Percentiles rank a stretch among this genome's conserved stretches.
Conservation (phyloP, 306 rosid genomes). For the Prunus padus region DNA sequence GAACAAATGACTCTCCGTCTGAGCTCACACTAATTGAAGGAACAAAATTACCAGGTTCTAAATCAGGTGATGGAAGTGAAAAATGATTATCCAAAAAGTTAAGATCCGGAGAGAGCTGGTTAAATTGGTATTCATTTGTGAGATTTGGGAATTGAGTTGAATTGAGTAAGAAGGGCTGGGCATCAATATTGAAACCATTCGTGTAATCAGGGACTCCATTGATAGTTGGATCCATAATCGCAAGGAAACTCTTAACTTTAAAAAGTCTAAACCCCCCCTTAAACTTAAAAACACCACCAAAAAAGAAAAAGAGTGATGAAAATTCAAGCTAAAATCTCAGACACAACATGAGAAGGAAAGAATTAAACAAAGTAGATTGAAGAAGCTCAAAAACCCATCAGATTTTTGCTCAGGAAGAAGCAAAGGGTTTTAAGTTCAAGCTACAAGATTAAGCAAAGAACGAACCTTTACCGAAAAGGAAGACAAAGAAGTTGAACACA, state of each 20-base stretch:
- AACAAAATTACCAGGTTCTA: slow-evolving; percentile 2
- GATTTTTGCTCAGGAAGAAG: background rate
- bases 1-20: slow-evolving; percentile 7
- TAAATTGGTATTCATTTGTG: slow-evolving; percentile 9
- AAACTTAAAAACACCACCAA: background rate
- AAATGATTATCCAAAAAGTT: slow-evolving; percentile 9
- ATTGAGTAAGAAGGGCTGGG: slow-evolving; percentile 11
- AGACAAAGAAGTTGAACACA: background rate
- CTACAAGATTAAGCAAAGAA: slow-evolving; percentile 9
- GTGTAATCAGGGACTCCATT: slow-evolving; percentile 23
- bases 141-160: slow-evolving; percentile 18
- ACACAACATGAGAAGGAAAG: background rate
- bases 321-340: background rate
- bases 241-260: background rate
- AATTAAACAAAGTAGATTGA: background rate
- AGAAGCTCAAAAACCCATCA: slow-evolving; percentile 17
- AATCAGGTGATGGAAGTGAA: slow-evolving; percentile 12
- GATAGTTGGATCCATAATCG: slow-evolving; percentile 32
- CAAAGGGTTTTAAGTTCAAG: background rate
- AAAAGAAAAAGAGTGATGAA: background rate
- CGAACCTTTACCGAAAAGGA: background rate
- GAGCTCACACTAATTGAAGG: background rate
- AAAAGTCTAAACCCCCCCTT: background rate
- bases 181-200: slow-evolving; percentile 13
- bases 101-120: slow-evolving; percentile 26